Base-by-base conservation (phyloP, 73 alveolate species). In the Stentor coeruleus region DNA sequence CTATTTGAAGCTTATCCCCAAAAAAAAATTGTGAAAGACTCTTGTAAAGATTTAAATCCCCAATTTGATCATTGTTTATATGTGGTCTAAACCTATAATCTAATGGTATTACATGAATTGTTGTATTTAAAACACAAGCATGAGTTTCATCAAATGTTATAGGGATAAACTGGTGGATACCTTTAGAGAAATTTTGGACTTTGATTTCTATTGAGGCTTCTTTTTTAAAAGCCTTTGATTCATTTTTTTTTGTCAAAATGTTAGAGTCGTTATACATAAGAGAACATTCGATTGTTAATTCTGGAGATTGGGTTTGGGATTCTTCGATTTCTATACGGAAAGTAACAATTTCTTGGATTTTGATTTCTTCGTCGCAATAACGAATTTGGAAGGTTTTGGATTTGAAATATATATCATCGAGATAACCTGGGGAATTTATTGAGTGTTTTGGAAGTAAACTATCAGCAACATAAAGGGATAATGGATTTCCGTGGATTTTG, bases 321-420 rank as follows among this genome's bases (percentile, higher is more conserved):
- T 39, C 84, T n/a, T 72, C 83, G 15, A 85, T 31, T 35, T 85
- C 91, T 15, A 66, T 20, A 26, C 37, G 79, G 33, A 66, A 66
- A 20, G 39, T 33, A 0, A 31, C 11, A 26, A 66, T 66, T 33
- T 66, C 79, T 37, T 66, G 20, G 0, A 66, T 37, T 26, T 66
- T 33, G 36, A 87, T 90, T 28, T 87, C 90, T 40, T 87, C 93
- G 58, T 87, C 93, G 36, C 87, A 74, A 59, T 87, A 87, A 14
- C 90, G 58, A 40, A 87, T 75, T 55, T 84, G 49, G 85, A 87
- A 87, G 15, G 88, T 76, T 41, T 86, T 28, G 3, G 90, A 38
- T 36, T 59, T 38, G 35, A 81, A 59, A 4, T 59, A 42, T 14
- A 49, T 14, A 4, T 77, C 87, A 6, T 81, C 60, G 15, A 81